Base-by-base conservation (phyloP, 176 grass and related monocot species). In the Chrysopogon serrulatus region DNA sequence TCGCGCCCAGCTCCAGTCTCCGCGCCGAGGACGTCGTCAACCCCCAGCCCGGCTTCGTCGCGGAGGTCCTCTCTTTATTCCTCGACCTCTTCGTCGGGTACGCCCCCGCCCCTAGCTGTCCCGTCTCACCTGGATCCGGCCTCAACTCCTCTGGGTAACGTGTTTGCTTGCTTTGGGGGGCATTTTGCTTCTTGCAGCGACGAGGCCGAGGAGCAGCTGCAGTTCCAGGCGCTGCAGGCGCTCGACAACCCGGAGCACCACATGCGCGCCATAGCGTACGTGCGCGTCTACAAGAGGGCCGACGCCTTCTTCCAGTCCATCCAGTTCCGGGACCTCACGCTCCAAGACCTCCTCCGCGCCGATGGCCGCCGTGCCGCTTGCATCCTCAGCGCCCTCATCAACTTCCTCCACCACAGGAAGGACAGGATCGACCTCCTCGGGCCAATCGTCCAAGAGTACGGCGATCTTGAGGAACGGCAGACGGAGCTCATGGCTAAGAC, bases 201-300 rank as follows among this genome's bases (percentile, higher is more conserved):
- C 10, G 90, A 87, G 19, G 63, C 78, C n/a, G 83, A 94, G 57
- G 35, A 28, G 21, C 92, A 95, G 87, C 84, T 98, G 60, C 88
- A 86, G 33, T 92, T 98, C 76, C 42, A 81, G 27, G 65, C 76
- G 33, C 77, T 94, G 74, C 51, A 60, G 77, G 13, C 21, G 43
- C 70, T 95, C 13, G 95, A 98, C 18, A 94, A 92, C 75, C 92
- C 95, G 18, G 92, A 94, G 18, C 84, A 84, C 70, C 86, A 91
- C 59, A 16, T 35, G 6, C 35, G 79, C 8, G 84, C 82, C 45
- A 39, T 93, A 27, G 74, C 8, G 33, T 10, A 79, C 4, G 32
- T 68, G 32, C 79, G 61, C 33, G 59, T 95, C 26, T 82, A 82
- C 84, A 17, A 26, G 0, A 93, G 71, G 68, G 71, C 90, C 19